phyloP scores from a whole-genome alignment of 805 yeast genomes.

The Spathaspora hagerdaliae region DNA sequence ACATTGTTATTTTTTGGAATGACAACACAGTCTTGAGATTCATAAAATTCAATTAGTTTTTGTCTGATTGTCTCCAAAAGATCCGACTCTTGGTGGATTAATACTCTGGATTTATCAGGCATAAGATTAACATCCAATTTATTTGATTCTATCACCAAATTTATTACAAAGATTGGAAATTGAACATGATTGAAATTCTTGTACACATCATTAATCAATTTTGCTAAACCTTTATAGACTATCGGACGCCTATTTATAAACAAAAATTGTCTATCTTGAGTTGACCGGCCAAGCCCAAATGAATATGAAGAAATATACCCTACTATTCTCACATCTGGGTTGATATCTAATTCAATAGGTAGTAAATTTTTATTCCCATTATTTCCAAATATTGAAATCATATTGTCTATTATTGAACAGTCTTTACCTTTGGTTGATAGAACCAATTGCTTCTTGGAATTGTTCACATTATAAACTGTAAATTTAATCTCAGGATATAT shows the following conservation, averaged over 20 bases:
- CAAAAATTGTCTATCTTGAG: slow-evolving; percentile 71
- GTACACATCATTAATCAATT: slow-evolving; percentile 69
- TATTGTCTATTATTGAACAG: slow-evolving; percentile 40
- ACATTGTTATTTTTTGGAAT: slow-evolving; percentile 16
- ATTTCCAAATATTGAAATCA: slow-evolving; percentile 69
- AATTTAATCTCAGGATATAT: slow-evolving; percentile 57
- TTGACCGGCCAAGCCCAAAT: slow-evolving; percentile 64
- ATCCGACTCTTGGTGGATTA: slow-evolving; percentile 63
- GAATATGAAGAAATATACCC: slow-evolving; percentile 78
- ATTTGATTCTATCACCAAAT: slow-evolving; percentile 50
- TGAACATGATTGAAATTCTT: slow-evolving; percentile 69
- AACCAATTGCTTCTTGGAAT: slow-evolving; percentile 45
- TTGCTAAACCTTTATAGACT: slow-evolving; percentile 47
- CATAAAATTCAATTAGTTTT: slow-evolving; percentile 46
- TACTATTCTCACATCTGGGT: slow-evolving; percentile 30
- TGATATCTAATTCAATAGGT: slow-evolving; percentile 41
- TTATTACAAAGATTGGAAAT: slow-evolving; percentile 62
- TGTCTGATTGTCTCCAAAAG: slow-evolving; percentile 54
- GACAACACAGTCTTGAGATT: slow-evolving; percentile 24
- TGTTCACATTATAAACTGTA: slow-evolving; percentile 48
- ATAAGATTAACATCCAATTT: slow-evolving; percentile 82
- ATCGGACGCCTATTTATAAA: slow-evolving; percentile 80
- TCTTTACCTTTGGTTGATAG: slow-evolving; percentile 53
- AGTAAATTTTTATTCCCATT: slow-evolving; percentile 56
- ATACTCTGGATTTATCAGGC: slow-evolving; percentile 79